These are phyloP conservation scores for Pleurotus salmoneostramineus DNA, from an alignment of 768 basidiomycete genomes.

Conservation along the genomic window DNA sequence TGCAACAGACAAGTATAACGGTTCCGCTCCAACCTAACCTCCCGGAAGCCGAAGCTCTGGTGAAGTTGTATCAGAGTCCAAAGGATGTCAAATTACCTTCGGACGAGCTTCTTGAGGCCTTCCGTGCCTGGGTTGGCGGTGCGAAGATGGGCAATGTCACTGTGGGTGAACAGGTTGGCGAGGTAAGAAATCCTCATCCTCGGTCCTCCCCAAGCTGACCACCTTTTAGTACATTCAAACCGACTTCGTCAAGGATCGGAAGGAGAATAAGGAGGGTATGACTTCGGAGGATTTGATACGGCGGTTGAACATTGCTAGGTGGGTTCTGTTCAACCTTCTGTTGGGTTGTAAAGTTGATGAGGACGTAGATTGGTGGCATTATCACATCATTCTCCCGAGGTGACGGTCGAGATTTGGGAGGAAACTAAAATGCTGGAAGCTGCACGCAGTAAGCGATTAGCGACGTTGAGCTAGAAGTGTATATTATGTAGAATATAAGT, in stretches of 20 bases:
- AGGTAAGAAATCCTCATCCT: slow-evolving; percentile 34
- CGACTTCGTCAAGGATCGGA: slow-evolving; percentile 57
- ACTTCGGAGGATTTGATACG: slow-evolving; percentile 62
- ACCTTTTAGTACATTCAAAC: slow-evolving; percentile 67
- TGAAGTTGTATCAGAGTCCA: slow-evolving; percentile 37
- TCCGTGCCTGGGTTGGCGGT: slow-evolving; percentile 56
- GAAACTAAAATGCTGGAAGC: slow-evolving; percentile 57
- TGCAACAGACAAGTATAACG: slow-evolving; percentile 54
- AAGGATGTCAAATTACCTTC: slow-evolving; percentile 43
- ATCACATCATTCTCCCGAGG: slow-evolving; percentile 50
- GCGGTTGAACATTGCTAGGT: slow-evolving; percentile 71
- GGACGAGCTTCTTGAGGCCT: slow-evolving; percentile 43
- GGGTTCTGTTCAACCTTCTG: slow-evolving; percentile 12
- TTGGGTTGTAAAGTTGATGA: neutral
- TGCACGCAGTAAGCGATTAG: neutral
- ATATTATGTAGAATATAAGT: neutral
- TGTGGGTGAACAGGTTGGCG: slow-evolving; percentile 51
- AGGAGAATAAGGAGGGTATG: slow-evolving; percentile 31
- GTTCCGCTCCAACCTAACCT: slow-evolving; percentile 39
- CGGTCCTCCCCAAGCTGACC: neutral
- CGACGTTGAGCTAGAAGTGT: neutral
- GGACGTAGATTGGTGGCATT: slow-evolving; percentile 55
- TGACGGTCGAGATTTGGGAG: slow-evolving; percentile 62
- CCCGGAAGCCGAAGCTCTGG: slow-evolving; percentile 24
- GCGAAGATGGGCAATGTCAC: slow-evolving; percentile 55